Evolutionary conservation across 2,329 filamentous ascomycete species (phyloP), one percentile per base, ranked within the genome.

Genomic region (Xylaria digitata): DNA sequence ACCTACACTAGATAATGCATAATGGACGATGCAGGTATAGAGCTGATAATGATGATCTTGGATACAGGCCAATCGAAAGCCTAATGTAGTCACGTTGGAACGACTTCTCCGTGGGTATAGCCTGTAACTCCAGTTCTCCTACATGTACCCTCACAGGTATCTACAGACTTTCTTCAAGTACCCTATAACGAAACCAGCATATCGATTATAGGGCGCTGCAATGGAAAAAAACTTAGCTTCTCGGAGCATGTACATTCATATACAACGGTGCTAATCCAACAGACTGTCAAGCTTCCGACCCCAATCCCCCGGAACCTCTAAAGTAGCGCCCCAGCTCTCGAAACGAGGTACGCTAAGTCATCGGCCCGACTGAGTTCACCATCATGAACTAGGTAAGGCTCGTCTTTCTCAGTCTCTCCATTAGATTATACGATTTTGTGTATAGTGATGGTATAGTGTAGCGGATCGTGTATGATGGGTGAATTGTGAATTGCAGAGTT

Each of bases 281-380:
- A 37, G 11, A 4, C 34, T 54, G 32, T 42, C 15, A 30, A 55
- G 21, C 53, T 55, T 55, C 37, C 53, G 53, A 55, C 63, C 53
- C 61, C 61, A 58, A 65, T 65, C 32, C 45, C 61, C 55, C 56
- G 58, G 63, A 59, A 50, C 50, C 37, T 50, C 54, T 52, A 50
- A 54, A 53, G 50, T 56, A 64, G 61, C 45, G 54, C 52, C 32
- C 63, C 52, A 52, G 32, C 61, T 57, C 53, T 61, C 57, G 63
- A 63, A 56, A 63, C 63, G 37, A 56, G 52, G 67, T 48, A 61
- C 54, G 21, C 58, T 30, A 43, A 40, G 49, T 34, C 42, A 65
- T 70, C 67, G 67, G 67, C 48, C 67, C 67, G 67, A 70, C 62
- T 70, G n/a, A 63, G 61, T 48, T 62, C 43, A 60, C 65, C 45